Percentiles rank a stretch among this genome's conserved stretches.
phyloP scores from a whole-genome alignment of 2,329 filamentous ascomycete species.

The Bipolaris gigantea region DNA sequence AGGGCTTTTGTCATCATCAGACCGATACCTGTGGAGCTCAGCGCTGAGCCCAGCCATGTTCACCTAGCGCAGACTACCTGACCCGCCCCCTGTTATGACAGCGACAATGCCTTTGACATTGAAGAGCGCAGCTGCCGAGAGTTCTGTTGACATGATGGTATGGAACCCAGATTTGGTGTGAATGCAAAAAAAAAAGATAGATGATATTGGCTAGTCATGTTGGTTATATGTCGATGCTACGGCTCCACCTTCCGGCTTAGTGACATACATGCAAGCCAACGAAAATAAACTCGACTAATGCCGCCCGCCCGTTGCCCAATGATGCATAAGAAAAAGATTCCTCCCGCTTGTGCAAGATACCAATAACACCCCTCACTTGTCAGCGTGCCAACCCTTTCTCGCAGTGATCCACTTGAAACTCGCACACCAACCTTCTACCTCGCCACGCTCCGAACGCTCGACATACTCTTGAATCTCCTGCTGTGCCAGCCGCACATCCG shows the following conservation, averaged over 20 bases:
- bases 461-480: slow-evolving; percentile 35
- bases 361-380: not conserved
- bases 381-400: slow-evolving; percentile 33
- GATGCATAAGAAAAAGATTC: not conserved
- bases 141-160: not conserved
- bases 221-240: not conserved
- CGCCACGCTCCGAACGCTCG: slow-evolving; percentile 24
- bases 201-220: not conserved
- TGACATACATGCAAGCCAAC: not conserved
- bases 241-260: slow-evolving; percentile 10
- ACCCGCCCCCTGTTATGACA: slow-evolving; percentile 29
- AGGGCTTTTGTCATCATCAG: slow-evolving; percentile 25
- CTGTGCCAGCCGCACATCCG: slow-evolving; percentile 26
- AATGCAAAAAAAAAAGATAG: not conserved
- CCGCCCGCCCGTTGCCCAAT: not conserved
- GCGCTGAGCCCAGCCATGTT: not conserved
- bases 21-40: slow-evolving; percentile 18
- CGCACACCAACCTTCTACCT: slow-evolving; percentile 39
- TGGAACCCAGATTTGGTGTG: not conserved
- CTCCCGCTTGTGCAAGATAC: not conserved
- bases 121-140: slow-evolving; percentile 22
- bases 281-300: not conserved
- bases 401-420: slow-evolving; percentile 43
- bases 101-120: slow-evolving; percentile 23
- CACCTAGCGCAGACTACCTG: slow-evolving; percentile 9